phyloP scores from a whole-genome alignment of 2,329 filamentous ascomycete species.

The Pseudocercospora crystallina region DNA sequence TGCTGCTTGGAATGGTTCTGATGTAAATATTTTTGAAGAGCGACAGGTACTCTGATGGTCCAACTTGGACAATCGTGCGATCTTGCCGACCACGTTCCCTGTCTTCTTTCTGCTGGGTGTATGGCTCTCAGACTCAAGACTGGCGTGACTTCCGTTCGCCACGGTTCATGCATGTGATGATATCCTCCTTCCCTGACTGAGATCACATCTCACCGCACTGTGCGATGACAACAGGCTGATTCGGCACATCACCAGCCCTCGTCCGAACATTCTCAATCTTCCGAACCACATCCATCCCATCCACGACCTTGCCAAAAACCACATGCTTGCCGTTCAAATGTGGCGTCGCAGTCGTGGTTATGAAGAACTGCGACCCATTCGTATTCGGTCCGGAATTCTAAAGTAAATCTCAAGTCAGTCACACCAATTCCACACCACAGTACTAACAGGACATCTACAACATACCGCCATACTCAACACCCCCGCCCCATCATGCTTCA shows the following conservation, averaged over 20 bases:
- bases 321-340: slow-evolving; percentile 93
- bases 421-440: neutral
- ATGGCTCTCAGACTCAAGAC: too few species aligned
- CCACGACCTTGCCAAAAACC: slow-evolving; percentile 87
- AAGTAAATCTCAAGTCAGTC: neutral
- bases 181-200: neutral
- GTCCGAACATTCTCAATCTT: slow-evolving; percentile 94
- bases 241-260: slow-evolving; percentile 76
- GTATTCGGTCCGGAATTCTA: slow-evolving; percentile 89
- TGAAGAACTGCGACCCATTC: slow-evolving; percentile 97
- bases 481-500: slow-evolving; percentile 77
- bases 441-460: too few species aligned
- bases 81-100: too few species aligned
- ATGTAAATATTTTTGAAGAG: too few species aligned
- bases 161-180: neutral
- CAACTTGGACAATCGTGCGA: too few species aligned
- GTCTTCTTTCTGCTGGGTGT: too few species aligned
- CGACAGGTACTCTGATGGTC: too few species aligned
- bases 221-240: slow-evolving; percentile 77
- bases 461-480: slow-evolving; percentile 90
- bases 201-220: slow-evolving; percentile 90
- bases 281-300: slow-evolving; percentile 84
- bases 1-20: too few species aligned
- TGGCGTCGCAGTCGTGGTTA: slow-evolving; percentile 82
- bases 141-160: too few species aligned